phyloP scores from a whole-genome alignment of 352 stramenopile species.

The Pythium guiyangense region DNA sequence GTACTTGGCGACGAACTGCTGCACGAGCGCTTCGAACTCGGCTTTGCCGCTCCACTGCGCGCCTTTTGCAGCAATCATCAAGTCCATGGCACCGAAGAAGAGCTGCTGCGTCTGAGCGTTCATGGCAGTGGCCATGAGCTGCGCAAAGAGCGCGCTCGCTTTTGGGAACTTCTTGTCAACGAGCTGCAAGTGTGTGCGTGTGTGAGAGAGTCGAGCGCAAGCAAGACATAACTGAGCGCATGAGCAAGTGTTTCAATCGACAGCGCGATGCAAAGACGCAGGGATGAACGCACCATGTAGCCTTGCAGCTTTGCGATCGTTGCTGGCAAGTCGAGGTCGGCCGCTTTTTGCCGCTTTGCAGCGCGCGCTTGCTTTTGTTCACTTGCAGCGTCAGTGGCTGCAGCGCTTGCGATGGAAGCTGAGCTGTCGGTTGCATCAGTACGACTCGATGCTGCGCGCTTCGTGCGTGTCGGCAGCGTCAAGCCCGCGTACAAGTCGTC shows the following conservation, averaged over 20 bases:
- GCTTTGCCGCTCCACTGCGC: conserved; percentile 39
- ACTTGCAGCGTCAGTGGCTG: neutral
- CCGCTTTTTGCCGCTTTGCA: conserved; percentile 23
- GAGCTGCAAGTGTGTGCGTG: conserved; percentile 18
- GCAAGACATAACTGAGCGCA: neutral
- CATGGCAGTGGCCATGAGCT: conserved; percentile 29
- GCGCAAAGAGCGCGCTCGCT: conserved; percentile 47
- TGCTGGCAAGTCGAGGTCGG: conserved; percentile 28
- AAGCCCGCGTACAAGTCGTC: conserved; percentile 60
- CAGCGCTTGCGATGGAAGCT: neutral
- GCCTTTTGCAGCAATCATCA: conserved; percentile 40
- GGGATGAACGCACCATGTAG: conserved; percentile 44
- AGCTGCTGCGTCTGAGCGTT: conserved; percentile 14
- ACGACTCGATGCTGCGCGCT: conserved; percentile 18
- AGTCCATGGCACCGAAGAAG: conserved; percentile 44
- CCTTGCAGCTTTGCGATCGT: conserved; percentile 53
- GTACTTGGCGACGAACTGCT: conserved; percentile 32
- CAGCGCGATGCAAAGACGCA: neutral
- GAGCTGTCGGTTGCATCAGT: neutral
- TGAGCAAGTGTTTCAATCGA: no score
- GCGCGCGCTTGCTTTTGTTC: neutral
- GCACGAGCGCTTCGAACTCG: conserved; percentile 48
- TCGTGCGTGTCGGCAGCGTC: conserved; percentile 35
- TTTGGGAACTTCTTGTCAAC: conserved; percentile 78
- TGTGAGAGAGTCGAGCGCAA: neutral